phyloP scores from a whole-genome alignment of 1,284 basidiomycete species.

The Tranzscheliella williamsii region DNA sequence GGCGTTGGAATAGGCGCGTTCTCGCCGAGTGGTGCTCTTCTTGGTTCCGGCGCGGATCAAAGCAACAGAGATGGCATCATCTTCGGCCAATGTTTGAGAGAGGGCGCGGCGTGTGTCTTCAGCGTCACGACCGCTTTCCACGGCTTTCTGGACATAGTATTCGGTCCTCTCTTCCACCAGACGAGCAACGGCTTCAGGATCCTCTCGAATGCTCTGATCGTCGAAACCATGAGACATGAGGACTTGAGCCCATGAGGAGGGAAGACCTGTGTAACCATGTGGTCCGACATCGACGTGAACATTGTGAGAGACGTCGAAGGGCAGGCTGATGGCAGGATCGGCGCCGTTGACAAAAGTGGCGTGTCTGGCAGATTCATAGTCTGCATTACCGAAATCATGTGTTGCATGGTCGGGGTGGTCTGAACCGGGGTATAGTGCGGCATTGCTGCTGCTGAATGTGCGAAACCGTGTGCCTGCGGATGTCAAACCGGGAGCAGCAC shows the following conservation, averaged over 20 bases:
- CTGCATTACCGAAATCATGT: too few relatives aligned
- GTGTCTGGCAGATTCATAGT: not conserved
- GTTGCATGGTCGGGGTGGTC: too few relatives aligned
- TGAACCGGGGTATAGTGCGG: too few relatives aligned
- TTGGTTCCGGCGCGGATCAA: slow-evolving; percentile 2
- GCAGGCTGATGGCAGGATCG: slow-evolving; percentile 45
- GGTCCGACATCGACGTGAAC: slow-evolving; percentile 52
- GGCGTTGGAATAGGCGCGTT: slow-evolving; percentile 25
- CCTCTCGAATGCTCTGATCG: slow-evolving; percentile 11
- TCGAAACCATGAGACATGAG: slow-evolving; percentile 31
- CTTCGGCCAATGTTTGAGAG: slow-evolving; percentile 14
- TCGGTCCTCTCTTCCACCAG: slow-evolving; percentile 25
- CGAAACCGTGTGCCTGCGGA: too few relatives aligned
- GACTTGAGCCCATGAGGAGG: slow-evolving; percentile 42
- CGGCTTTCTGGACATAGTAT: slow-evolving; percentile 33
- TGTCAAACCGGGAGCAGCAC: too few relatives aligned
- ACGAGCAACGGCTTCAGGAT: slow-evolving; percentile 24
- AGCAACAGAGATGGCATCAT: slow-evolving; percentile 10
- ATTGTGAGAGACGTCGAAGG: slow-evolving; percentile 47
- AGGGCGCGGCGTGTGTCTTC: slow-evolving; percentile 18
- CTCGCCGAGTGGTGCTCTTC: slow-evolving; percentile 1
- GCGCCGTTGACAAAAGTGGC: slow-evolving; percentile 12
- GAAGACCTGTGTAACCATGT: slow-evolving; percentile 46
- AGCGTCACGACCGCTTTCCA: slow-evolving; percentile 19
- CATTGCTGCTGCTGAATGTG: too few relatives aligned